Evolutionary conservation across 2,329 filamentous ascomycete genomes (phyloP).

Genomic region (Penicillium sp.): DNA sequence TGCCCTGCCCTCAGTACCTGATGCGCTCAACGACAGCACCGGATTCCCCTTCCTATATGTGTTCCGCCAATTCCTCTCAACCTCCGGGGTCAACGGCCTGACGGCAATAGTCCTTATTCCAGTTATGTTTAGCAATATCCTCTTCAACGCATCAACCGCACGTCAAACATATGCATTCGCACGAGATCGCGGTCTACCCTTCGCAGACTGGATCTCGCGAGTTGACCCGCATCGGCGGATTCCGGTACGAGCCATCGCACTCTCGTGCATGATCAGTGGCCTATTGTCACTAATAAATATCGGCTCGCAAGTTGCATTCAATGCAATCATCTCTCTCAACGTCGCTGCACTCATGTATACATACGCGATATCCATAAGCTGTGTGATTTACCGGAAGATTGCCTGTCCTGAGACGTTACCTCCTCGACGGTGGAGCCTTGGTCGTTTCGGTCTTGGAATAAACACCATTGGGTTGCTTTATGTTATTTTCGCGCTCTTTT

Average conservation of each 20-base stretch:
- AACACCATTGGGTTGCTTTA: conserved; percentile 41
- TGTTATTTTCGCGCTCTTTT: conserved; percentile 39
- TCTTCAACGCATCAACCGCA: conserved; percentile 34
- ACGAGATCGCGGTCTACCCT: conserved; percentile 38
- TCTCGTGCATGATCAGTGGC: conserved; percentile 26
- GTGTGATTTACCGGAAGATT: conserved; percentile 40
- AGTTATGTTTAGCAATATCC: conserved; percentile 34
- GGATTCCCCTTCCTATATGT: conserved; percentile 43
- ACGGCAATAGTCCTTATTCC: conserved; percentile 38
- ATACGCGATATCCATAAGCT: conserved; percentile 44
- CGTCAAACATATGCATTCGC: conserved; percentile 39
- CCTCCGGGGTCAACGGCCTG: conserved; percentile 23
- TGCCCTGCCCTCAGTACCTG: conserved; percentile 24
- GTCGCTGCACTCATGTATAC: conserved; percentile 43
- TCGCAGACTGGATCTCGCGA: conserved; percentile 32
- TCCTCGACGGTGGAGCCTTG: conserved; percentile 37
- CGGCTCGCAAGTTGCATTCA: conserved; percentile 44
- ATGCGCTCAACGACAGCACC: conserved; percentile 35
- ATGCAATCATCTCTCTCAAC: conserved; percentile 45
- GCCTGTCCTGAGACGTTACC: conserved; percentile 33
- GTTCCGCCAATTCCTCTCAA: conserved; percentile 29
- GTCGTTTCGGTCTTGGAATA: conserved; percentile 36
- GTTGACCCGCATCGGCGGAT: conserved; percentile 33
- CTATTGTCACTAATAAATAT: conserved; percentile 46
- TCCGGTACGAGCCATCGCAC: conserved; percentile 35